These are phyloP conservation scores for Curvularia hawaiiensis DNA, from an alignment of 2,329 filamentous ascomycete species.

Conservation along the genomic window DNA sequence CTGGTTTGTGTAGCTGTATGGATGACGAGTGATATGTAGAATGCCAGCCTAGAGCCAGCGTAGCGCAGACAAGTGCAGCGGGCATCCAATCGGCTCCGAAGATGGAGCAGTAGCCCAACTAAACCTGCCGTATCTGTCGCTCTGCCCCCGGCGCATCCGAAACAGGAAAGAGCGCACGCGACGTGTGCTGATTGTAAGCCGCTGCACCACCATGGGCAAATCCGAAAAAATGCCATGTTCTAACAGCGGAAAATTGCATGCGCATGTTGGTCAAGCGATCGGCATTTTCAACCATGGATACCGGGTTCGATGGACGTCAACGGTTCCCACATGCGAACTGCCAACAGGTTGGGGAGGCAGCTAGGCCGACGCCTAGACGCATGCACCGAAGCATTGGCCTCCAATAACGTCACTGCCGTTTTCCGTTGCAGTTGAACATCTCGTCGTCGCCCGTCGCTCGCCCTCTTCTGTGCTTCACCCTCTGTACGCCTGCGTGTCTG, in stretches of 20 bases:
- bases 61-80: conserved; percentile 1
- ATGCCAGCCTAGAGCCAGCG: background rate
- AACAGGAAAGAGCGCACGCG: conserved; percentile 20
- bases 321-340: conserved; percentile 14
- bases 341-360: conserved; percentile 8
- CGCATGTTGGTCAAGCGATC: background rate
- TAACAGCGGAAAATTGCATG: background rate
- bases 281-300: background rate
- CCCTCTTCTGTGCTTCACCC: conserved; percentile 1
- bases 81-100: conserved; percentile 6
- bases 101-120: conserved; percentile 3
- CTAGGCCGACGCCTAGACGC: conserved; percentile 2
- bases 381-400: conserved; percentile 7
- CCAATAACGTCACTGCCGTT: conserved; percentile 14
- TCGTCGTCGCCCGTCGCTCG: conserved; percentile 6
- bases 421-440: conserved; percentile 7
- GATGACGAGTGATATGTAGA: conserved; percentile 2
- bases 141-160: background rate
- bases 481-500: conserved; percentile 5
- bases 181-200: background rate
- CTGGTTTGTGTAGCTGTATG: background rate
- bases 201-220: background rate
- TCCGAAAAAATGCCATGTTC: background rate
- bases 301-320: background rate
- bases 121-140: background rate